These are phyloP conservation scores for Chaetomiaceae sp. DNA, from an alignment of 2,329 filamentous ascomycete genomes.

Conservation along the genomic window DNA sequence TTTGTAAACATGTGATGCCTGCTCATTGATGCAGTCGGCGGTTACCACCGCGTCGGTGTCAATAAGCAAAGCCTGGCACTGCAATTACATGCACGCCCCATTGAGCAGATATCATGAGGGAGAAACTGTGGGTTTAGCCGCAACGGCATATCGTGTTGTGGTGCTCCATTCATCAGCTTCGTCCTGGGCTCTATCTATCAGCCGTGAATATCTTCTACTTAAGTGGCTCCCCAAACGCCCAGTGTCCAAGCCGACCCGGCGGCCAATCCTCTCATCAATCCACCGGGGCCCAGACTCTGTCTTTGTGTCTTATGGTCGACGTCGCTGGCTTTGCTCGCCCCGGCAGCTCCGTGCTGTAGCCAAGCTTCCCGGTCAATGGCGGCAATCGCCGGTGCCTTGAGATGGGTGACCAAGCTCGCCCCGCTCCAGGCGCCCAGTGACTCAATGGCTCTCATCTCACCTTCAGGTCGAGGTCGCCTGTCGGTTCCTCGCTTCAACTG, in stretches of 20 bases:
- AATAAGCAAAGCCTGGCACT: too few species aligned
- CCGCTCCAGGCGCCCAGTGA: slow-evolving; percentile 71
- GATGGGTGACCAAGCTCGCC: slow-evolving; percentile 63
- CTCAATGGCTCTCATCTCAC: slow-evolving; percentile 61
- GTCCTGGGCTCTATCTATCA: too few species aligned
- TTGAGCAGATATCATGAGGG: too few species aligned
- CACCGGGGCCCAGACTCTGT: slow-evolving; percentile 60
- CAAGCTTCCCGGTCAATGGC: slow-evolving; percentile 69
- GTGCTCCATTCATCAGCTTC: too few species aligned
- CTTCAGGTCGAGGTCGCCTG: slow-evolving; percentile 44
- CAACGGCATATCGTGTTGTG: too few species aligned
- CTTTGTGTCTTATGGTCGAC: slow-evolving; percentile 55
- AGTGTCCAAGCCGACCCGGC: slow-evolving; percentile 55
- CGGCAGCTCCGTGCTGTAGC: slow-evolving; percentile 60
- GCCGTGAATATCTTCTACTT: slow-evolving; percentile 4
- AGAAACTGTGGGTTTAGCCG: too few species aligned
- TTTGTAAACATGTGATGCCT: too few species aligned
- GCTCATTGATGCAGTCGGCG: too few species aligned
- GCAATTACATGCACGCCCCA: too few species aligned
- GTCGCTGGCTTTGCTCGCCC: slow-evolving; percentile 57
- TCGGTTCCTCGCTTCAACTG: slow-evolving; percentile 47
- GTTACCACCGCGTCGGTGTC: too few species aligned
- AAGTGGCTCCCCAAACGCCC: slow-evolving; percentile 56
- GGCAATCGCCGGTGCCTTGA: slow-evolving; percentile 65
- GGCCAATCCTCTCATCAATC: slow-evolving; percentile 39